Conservation (phyloP, 257 asterid genomes). For the Nicotiana obtusifolia region DNA sequence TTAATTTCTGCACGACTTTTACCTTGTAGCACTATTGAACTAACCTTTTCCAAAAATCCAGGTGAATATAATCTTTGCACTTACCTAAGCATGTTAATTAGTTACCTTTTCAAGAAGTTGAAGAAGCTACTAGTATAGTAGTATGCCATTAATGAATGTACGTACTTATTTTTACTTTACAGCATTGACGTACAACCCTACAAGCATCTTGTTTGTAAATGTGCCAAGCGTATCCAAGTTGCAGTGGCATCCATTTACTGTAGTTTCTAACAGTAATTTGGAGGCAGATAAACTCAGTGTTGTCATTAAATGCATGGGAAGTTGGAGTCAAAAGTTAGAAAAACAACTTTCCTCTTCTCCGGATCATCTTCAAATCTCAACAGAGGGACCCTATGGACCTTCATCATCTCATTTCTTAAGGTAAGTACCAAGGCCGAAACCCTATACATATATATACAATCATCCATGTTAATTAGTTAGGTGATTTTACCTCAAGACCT, state of each 20-base stretch:
- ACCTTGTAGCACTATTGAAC: slow-evolving; percentile 47
- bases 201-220: slow-evolving; percentile 32
- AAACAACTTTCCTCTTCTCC: slow-evolving; percentile 25
- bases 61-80: slow-evolving; percentile 14
- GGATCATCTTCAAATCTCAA: slow-evolving; percentile 38
- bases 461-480: not conserved
- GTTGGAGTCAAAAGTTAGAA: slow-evolving; percentile 36
- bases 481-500: not conserved
- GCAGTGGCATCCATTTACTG: slow-evolving; percentile 46
- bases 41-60: slow-evolving; percentile 59
- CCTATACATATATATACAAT: too few relatives aligned
- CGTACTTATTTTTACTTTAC: not conserved
- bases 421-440: not conserved
- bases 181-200: slow-evolving; percentile 30
- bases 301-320: slow-evolving; percentile 27
- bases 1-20: slow-evolving; percentile 41
- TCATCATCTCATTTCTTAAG: slow-evolving; percentile 25
- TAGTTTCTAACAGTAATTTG: slow-evolving; percentile 29
- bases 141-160: too few relatives aligned
- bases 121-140: not conserved
- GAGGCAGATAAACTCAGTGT: slow-evolving; percentile 32
- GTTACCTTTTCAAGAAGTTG: not conserved
- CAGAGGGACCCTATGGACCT: slow-evolving; percentile 67
- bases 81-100: not conserved
- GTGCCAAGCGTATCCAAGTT: slow-evolving; percentile 35